Conservation (phyloP, 106 monocot species). For the Triglochin maritima region DNA sequence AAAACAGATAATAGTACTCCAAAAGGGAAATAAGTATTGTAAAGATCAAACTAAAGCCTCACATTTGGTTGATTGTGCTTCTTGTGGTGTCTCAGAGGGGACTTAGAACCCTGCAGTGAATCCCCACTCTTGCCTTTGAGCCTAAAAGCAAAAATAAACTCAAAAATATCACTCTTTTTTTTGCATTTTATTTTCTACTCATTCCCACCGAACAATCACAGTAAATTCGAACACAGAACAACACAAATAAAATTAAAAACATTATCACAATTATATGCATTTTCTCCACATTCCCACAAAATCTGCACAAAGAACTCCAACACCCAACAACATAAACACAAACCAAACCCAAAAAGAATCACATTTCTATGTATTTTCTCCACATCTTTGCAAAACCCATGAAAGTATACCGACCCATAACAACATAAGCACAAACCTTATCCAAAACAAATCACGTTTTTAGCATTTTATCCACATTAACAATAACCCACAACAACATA, state of each 20-base stretch:
- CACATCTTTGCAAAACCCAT: too few species aligned
- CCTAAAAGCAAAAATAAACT: conserved; percentile 21
- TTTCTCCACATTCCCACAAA: background rate
- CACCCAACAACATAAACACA: too few species aligned
- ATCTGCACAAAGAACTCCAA: background rate
- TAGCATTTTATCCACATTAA: background rate
- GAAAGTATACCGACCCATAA: too few species aligned
- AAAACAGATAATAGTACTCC: conserved; percentile 1
- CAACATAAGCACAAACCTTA: too few species aligned
- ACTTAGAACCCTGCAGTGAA: conserved; percentile 42
- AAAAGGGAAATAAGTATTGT: background rate
- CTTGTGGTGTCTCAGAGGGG: conserved; percentile 41
- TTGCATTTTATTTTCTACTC: background rate
- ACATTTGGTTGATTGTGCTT: conserved; percentile 46
- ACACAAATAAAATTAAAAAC: too few species aligned
- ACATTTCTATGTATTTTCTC: too few species aligned
- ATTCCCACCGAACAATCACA: background rate
- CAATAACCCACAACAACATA: background rate
- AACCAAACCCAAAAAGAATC: too few species aligned
- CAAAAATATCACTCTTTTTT: background rate
- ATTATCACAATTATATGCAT: background rate
- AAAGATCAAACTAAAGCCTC: conserved; percentile 7
- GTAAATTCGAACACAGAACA: too few species aligned
- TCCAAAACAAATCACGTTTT: too few species aligned
- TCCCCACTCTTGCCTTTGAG: conserved; percentile 64